phyloP scores from a whole-genome alignment of 805 yeast genomes.

The Metschnikowia vanudenii region DNA sequence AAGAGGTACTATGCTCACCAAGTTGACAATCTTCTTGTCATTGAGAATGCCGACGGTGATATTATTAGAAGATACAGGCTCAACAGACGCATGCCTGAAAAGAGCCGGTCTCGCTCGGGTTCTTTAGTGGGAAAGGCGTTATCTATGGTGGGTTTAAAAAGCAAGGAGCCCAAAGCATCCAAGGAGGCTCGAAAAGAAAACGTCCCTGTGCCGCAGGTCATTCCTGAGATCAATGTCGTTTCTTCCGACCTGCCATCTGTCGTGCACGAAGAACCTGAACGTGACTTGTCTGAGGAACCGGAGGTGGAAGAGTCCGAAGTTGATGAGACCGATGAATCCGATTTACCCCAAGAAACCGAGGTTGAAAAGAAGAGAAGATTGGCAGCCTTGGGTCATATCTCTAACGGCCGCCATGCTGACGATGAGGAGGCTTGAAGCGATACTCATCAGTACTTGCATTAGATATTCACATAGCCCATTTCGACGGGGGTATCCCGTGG shows the following conservation, averaged over 20 bases:
- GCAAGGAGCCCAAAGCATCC: slow-evolving; percentile 8
- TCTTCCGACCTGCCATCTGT: slow-evolving; percentile 5
- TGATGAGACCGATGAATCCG: slow-evolving; percentile 21
- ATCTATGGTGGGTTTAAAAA: slow-evolving; percentile 53
- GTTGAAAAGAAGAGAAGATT: slow-evolving; percentile 64
- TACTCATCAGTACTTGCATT: not conserved
- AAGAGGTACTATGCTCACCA: slow-evolving; percentile 61
- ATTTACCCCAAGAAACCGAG: slow-evolving; percentile 52
- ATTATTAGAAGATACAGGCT: slow-evolving; percentile 77
- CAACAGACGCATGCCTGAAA: slow-evolving; percentile 46
- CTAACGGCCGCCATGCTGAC: slow-evolving; percentile 40
- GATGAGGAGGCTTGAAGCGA: slow-evolving; percentile 47
- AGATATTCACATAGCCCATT: too few relatives aligned
- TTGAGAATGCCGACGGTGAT: slow-evolving; percentile 92
- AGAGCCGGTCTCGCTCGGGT: slow-evolving; percentile 35
- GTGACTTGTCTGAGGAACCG: not conserved
- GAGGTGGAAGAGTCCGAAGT: slow-evolving; percentile 17
- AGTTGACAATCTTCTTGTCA: slow-evolving; percentile 70
- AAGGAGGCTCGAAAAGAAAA: not conserved
- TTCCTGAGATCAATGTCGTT: slow-evolving; percentile 6
- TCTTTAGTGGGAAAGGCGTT: slow-evolving; percentile 48
- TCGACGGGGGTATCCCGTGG: too few relatives aligned
- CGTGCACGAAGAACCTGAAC: slow-evolving; percentile 13
- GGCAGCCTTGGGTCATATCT: slow-evolving; percentile 50
- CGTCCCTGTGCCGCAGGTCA: not conserved